phyloP scores from a whole-genome alignment of 148 eudicot species.

The Persicaria tinctoria region DNA sequence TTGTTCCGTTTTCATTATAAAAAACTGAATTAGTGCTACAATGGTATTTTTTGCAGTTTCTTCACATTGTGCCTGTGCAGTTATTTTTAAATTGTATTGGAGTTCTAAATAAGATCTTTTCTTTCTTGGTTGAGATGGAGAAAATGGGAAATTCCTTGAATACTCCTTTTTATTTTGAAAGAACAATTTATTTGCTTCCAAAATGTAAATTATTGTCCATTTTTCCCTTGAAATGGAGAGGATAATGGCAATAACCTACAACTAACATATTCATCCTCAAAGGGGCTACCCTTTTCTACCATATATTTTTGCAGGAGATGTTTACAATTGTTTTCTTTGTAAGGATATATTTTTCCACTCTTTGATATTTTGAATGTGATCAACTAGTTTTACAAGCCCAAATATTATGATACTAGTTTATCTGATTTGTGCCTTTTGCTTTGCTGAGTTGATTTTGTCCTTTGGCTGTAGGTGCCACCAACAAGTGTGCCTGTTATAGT shows the following conservation, averaged over 20 bases:
- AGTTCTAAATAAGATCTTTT: background rate
- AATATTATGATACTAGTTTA: background rate
- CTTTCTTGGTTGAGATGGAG: background rate
- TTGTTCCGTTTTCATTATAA: background rate
- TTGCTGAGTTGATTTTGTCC: background rate
- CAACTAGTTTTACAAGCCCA: background rate
- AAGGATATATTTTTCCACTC: background rate
- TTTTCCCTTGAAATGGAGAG: too few relatives aligned
- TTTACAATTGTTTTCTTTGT: background rate
- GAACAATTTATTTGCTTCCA: background rate
- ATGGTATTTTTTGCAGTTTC: background rate
- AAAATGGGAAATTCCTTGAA: background rate
- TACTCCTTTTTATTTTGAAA: background rate
- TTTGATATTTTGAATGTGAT: background rate
- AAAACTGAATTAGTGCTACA: background rate
- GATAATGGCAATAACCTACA: background rate
- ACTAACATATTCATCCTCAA: background rate
- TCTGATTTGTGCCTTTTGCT: background rate
- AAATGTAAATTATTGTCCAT: too few relatives aligned
- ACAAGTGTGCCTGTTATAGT: constrained; percentile 92
- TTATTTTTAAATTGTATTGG: background rate
- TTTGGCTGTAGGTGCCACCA: constrained; percentile 57
- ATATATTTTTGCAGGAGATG: background rate
- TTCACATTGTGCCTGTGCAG: background rate
- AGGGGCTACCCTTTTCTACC: background rate